phyloP scores from a whole-genome alignment of 1,139 yeast species.

The Blastobotrys persicus region DNA sequence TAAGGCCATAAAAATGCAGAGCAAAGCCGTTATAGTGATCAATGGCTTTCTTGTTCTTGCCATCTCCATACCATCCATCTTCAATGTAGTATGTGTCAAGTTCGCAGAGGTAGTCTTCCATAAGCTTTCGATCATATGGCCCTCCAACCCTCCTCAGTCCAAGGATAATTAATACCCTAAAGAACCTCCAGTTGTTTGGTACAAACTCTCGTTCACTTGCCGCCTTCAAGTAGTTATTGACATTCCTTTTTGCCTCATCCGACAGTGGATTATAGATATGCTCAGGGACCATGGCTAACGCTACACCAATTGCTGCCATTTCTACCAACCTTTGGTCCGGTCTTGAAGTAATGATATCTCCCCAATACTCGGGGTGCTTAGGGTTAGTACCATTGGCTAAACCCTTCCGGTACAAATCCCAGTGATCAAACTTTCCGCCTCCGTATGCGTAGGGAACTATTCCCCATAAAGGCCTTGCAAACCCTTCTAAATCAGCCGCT shows the following conservation, averaged over 20 bases:
- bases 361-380: constrained; percentile 35
- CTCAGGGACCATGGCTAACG: constrained; percentile 29
- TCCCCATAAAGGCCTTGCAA: constrained; percentile 34
- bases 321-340: constrained; percentile 35
- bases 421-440: constrained; percentile 30
- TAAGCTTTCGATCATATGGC: constrained; percentile 19
- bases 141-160: constrained; percentile 33
- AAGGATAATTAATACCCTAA: constrained; percentile 33
- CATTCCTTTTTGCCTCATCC: constrained; percentile 25
- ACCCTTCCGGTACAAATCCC: constrained; percentile 28
- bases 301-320: constrained; percentile 35
- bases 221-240: constrained; percentile 24
- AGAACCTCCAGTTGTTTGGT: constrained; percentile 35
- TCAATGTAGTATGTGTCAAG: constrained; percentile 31
- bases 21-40: constrained; percentile 39
- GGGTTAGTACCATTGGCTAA: constrained; percentile 35
- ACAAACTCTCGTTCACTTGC: constrained; percentile 26
- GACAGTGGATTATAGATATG: constrained; percentile 34
- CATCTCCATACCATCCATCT: constrained; percentile 39
- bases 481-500: constrained; percentile 33
- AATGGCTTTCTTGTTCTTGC: constrained; percentile 29
- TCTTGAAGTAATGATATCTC: constrained; percentile 21
- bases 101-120: constrained; percentile 26
- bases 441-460: constrained; percentile 30
- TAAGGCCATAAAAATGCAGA: constrained; percentile 34